Base-by-base conservation (phyloP, 1,139 yeast species). In the Saccharomyces hybrid region DNA sequence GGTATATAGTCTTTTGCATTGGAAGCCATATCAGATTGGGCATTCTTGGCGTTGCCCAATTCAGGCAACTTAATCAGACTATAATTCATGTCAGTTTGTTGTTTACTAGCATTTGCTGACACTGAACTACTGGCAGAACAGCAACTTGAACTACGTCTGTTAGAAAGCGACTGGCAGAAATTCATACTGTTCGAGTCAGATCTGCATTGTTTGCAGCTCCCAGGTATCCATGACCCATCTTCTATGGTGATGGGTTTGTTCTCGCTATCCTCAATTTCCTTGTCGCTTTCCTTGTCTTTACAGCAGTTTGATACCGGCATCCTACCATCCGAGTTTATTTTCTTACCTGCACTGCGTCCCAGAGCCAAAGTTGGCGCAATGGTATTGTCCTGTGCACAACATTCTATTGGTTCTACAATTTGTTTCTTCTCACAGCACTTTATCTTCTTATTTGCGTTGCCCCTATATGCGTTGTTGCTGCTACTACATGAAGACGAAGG, bases 121-220 rank as follows among this genome's bases (percentile, higher is more conserved):
- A 38, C 5, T 8, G 25, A 11, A 38, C 44, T 38, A 13, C 6
- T 38, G 44, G 44, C 8, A 38, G 44, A 16, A 13, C 8, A 16
- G 23, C 13, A 38, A 13, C 44, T 16, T 38, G 44, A 38, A 38
- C 25, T 38, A 11, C 42, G 42, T 25, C 34, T 38, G 5, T 52
- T 57, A 49, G 50, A 53, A 5, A 53, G 47, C 7, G 60, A 54
- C 27, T 55, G 56, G 38, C 59, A 55, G 26, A 56, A 54, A 3
- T 54, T 57, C 46, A 48, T 56, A 20, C 55, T 52, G 13, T 56
- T 52, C 9, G 59, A 55, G 47, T 60, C 61, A 5, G 34, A 46
- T 47, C 57, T 59, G 71, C 97, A 90, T 71, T 86, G 95, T 25
- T 74, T 72, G 69, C 97, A 90, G 5, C 90, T 83, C 4, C 96